These are phyloP conservation scores for Fistulina hepatica DNA, from an alignment of 1,284 basidiomycete genomes.

Conservation along the genomic window DNA sequence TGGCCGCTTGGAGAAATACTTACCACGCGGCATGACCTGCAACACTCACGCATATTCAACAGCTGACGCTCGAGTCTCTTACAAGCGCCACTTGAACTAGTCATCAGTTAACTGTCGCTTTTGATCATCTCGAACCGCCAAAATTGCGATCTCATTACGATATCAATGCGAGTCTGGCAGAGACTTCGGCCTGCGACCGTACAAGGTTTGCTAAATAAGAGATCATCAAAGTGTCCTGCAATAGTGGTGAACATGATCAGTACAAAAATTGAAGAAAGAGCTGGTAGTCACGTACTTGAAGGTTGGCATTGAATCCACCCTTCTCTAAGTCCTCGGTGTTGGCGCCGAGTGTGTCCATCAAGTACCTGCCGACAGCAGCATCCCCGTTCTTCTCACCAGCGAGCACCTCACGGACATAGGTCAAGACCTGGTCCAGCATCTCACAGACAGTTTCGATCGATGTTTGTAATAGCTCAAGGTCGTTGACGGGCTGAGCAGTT, in stretches of 20 bases:
- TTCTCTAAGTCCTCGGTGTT: conserved; percentile 57
- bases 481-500: conserved; percentile 41
- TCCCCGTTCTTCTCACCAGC: conserved; percentile 75
- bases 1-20: conserved; percentile 98
- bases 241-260: conserved; percentile 9
- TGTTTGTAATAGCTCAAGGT: conserved; percentile 61
- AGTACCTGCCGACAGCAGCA: conserved; percentile 80
- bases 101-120: too few species aligned
- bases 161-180: conserved; percentile 79
- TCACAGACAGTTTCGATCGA: conserved; percentile 60
- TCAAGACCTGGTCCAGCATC: conserved; percentile 79
- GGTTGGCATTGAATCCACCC: conserved; percentile 63
- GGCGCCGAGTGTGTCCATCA: conserved; percentile 82
- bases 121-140: too few species aligned
- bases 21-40: conserved; percentile 81
- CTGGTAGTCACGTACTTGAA: conserved; percentile 42
- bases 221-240: conserved; percentile 85
- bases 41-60: conserved; percentile 96
- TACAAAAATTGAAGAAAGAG: conserved; percentile 6
- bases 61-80: too few species aligned
- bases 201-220: conserved; percentile 94
- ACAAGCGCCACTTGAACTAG: too few species aligned
- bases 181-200: conserved; percentile 89
- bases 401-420: conserved; percentile 80
- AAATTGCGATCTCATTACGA: conserved; percentile 31